A percentile compares a stretch with the other conserved stretches of the same genome.
Conservation (phyloP, 2,329 filamentous ascomycete species). For the Pleomassaria siparia region DNA sequence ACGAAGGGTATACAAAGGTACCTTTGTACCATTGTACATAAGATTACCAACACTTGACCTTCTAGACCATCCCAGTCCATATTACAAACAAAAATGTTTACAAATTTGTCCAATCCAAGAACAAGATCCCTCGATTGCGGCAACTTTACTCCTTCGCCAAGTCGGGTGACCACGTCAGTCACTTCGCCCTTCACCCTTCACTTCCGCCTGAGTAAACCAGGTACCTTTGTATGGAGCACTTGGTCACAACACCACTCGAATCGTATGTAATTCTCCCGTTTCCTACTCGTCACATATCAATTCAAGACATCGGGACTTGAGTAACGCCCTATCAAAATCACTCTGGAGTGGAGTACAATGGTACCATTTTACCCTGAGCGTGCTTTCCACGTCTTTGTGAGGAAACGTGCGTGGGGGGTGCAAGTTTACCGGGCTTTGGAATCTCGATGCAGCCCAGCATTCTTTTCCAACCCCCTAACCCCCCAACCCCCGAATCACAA, state of each 20-base stretch:
- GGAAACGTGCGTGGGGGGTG: not conserved
- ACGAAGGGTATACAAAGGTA: too few relatives aligned
- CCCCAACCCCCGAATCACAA: not conserved
- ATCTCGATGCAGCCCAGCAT: not conserved
- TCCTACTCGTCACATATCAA: not conserved
- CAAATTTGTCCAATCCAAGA: slow-evolving; percentile 4
- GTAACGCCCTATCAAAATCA: not conserved
- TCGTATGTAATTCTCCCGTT: not conserved
- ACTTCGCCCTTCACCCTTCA: not conserved
- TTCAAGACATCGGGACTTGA: slow-evolving; percentile 1
- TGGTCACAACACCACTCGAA: not conserved
- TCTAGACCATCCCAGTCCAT: slow-evolving; percentile 23
- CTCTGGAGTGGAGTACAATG: not conserved
- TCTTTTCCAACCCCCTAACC: not conserved
- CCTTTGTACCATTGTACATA: slow-evolving; percentile 12
- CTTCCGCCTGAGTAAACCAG: too few relatives aligned
- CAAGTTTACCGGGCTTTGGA: not conserved
- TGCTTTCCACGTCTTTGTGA: not conserved
- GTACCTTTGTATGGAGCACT: not conserved
- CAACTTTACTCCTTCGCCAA: slow-evolving; percentile 15
- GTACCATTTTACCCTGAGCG: not conserved
- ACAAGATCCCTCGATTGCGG: slow-evolving; percentile 6
- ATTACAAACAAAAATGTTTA: slow-evolving; percentile 19
- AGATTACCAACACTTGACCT: slow-evolving; percentile 27
- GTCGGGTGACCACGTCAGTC: slow-evolving; percentile 16